Evolutionary conservation across 305 asterid genomes (phyloP), one percentile per base, ranked within the genome.

Genomic region (Caryopteris hybrid): DNA sequence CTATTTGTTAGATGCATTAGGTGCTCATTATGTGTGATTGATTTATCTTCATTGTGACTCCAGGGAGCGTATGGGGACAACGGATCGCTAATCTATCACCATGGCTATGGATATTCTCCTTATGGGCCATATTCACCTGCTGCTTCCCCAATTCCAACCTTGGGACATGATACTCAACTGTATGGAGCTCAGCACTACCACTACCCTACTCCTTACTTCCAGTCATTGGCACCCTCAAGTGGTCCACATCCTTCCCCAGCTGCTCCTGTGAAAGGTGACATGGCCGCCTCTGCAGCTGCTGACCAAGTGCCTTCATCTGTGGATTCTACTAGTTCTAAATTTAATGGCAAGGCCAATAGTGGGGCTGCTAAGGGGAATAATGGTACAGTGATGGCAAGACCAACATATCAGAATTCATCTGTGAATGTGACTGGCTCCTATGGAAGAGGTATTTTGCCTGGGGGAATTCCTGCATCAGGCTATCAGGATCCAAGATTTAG

Each of bases 111-210:
- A 17, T 89, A 80, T 73, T 64, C 84, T 13, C 80, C 91, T 8
- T 90, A 86, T 77, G 82, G 74, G 10, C 90, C 92, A 1, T 89
- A 89, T 68, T 87, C 90, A 1, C 90, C 95, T 21, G 91, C 93
- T 68, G 80, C 82, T 45, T 71, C 88, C 1, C 88, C 92, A 11
- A 84, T 82, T 13, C 90, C 96, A 17, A 81, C 87, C 0, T 17
- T 86, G 53, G 94, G 85, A 46, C 95, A 85, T 64, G 96, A 87
- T 85, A 88, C 90, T 14, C 92, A 87, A 72, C 43, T 84, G 11
- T 85, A 89, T 76, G 89, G 96, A 29, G 83, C 92, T 27, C 95
- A 87, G 75, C 92, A 84, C 34, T 89, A 89, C 39, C 96, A 89
- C 38, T 89, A 89, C 70, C 92, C 94, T 0, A 27, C 79, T 42